Percentiles rank a stretch among this genome's conserved stretches.
Evolutionary conservation across 2,329 filamentous ascomycete genomes (phyloP).

Genomic region (Amauroascus niger): DNA sequence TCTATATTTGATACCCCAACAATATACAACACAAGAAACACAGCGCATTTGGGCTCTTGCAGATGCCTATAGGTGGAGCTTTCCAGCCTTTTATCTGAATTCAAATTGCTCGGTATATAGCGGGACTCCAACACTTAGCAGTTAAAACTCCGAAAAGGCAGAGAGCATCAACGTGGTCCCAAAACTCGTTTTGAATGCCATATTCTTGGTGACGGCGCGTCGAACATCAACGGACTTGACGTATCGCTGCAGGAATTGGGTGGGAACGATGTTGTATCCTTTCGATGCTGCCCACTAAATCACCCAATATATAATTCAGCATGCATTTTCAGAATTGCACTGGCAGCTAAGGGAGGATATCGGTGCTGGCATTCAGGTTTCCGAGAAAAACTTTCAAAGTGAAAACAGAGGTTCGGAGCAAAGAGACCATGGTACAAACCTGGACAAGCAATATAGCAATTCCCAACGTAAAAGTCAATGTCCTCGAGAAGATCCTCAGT

Average conservation of each 20-base stretch:
- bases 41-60: neutral
- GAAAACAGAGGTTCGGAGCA: neutral
- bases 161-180: conserved; percentile 38
- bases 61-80: neutral
- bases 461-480: conserved; percentile 36
- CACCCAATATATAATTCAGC: neutral
- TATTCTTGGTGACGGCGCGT: conserved; percentile 30
- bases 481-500: conserved; percentile 37
- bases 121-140: neutral
- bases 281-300: conserved; percentile 38
- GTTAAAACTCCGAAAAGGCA: conserved; percentile 37
- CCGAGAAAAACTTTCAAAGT: no score
- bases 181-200: conserved; percentile 41
- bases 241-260: conserved; percentile 33
- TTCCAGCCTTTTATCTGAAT: no score
- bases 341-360: neutral
- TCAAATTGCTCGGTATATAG: no score
- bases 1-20: conserved; percentile 7
- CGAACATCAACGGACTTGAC: conserved; percentile 35
- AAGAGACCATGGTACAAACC: conserved; percentile 26
- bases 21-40: neutral
- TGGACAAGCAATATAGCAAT: conserved; percentile 37
- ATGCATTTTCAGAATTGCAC: neutral
- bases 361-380: neutral
- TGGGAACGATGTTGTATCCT: conserved; percentile 39